Base-by-base conservation (phyloP, 257 asterid species). In the Ligustrum vulgare region DNA sequence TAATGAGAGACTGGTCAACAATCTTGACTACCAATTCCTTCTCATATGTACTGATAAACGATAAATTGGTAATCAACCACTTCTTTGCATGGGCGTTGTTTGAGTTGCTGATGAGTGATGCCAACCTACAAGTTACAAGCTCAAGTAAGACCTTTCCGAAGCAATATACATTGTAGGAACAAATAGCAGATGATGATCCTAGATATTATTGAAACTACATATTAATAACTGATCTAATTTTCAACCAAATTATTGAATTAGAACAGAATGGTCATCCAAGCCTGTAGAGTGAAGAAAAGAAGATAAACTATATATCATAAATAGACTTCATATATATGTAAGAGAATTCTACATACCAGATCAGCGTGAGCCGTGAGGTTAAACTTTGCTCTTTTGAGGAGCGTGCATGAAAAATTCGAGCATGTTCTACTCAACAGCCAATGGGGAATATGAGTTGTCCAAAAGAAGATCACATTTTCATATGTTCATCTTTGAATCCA, bases 121-220 rank as follows among this genome's bases (percentile, higher is more conserved):
- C 91, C 95, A 2, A 89, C 72, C 79, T 86, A 22, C 93, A 93
- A 0, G 93, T 88, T 70, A 91, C 89, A 1, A 91, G 93, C 84
- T 88, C 95, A 2, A 91, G 92, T 45, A 91, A 71, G 47, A 89
- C 86, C 80, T 84, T 88, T 12, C 97, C 97, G 5, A 89, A 88
- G 66, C 93, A 88, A 77, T 88, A 91, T 20, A 91, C 92, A 62
- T 91, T 95, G 43, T 86, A 80, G 9, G 89, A 83, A 77, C 91
- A 79, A 23, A 77, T 82, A 33, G 73, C 74, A 43, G 81, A 72
- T 58, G 89, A 54, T 56, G 84, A 72, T 77, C 85, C 92, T 89
- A 88, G 34, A 12, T 56, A 77, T 70, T 41, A 39, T 43, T 12
- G 51, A 33, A 34, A 58, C 12, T 65, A 15, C 20, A 31, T 63